Evolutionary conservation across 371 early-diverging fungal species (phyloP), one percentile per base, ranked within the genome.

Genomic region (Haplosporangium sp.): DNA sequence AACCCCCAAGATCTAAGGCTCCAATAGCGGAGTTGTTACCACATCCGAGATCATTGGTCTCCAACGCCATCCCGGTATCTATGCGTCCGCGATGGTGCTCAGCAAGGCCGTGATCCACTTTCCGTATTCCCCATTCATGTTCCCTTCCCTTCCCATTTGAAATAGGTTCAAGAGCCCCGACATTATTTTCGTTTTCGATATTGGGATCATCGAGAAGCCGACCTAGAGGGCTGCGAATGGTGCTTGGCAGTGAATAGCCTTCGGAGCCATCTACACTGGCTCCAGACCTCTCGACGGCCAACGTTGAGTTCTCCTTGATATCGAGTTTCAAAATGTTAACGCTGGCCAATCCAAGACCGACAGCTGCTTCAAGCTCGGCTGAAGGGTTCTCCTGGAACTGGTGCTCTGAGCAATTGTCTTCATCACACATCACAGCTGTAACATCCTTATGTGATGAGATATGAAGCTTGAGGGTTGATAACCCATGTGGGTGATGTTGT

Each of bases 401-500:
- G 40, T 78, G 79, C 17, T 78, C 79, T 17, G 70, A 67, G 47
- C 82, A 81, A 42, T 74, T 52, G 10, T 67, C 69, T 15, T 81
- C 82, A 6, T 74, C 82, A 39, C 82, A 81, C 17, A 81, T 55
- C 1, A 78, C 71, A 0, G 79, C 79, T 4, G 68, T 78, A 40
- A 78, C 67, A 8, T 73, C 67, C 38, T 73, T 73, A 34, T 63
- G 74, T 3, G 79, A 78, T 6, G 74, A 70, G 1, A 73, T n/a
- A 40, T 78, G 70, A 52, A 78, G 40, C 39, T 59, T 73, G 35
- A 78, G 61, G 8, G 79, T 78, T 13, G 79, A 78, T 0, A 78
- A 56, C 3, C 64, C 71, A 19, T 67, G 74, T 13, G 48, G 62
- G 27, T 75, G 71, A 39, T 63, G 52, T 17, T 68, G 48, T 6